Evolutionary conservation across 495 filamentous ascomycete genomes (phyloP).

Genomic region (Trypethelium eluteriae): DNA sequence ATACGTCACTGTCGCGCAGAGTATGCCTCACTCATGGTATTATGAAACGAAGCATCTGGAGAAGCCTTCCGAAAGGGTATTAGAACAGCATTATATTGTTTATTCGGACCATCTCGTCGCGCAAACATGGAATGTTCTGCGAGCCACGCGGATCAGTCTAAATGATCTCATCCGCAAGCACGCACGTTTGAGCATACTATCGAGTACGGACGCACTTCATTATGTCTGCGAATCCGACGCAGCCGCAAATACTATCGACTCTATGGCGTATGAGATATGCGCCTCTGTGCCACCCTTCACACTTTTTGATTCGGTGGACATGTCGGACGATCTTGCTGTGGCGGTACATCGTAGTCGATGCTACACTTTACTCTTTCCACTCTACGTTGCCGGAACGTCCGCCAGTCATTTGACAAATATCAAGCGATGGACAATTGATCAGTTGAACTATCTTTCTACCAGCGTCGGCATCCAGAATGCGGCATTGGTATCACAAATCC

Average conservation of each 20-base stretch:
- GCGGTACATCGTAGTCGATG: conserved; percentile 18
- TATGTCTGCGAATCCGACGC: neutral
- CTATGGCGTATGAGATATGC: neutral
- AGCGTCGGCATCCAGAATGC: conserved; percentile 27
- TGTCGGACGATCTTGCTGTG: neutral
- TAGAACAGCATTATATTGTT: conserved; percentile 21
- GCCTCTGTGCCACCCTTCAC: conserved; percentile 2
- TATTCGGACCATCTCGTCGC: conserved; percentile 24
- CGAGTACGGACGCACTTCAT: neutral
- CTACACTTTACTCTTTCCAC: conserved; percentile 28
- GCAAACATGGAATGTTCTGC: conserved; percentile 26
- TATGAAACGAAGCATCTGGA: neutral
- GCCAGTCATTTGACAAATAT: conserved; percentile 16
- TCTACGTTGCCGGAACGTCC: conserved; percentile 26
- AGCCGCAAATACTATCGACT: neutral
- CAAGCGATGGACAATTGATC: conserved; percentile 25
- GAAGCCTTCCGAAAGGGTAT: conserved; percentile 18
- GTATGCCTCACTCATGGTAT: neutral
- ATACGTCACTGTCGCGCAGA: neutral
- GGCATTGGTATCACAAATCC: conserved; percentile 21
- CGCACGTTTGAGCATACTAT: neutral
- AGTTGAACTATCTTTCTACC: conserved; percentile 24
- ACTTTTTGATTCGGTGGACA: neutral
- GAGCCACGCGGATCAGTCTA: conserved; percentile 26
- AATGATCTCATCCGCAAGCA: conserved; percentile 21